A percentile compares a stretch with the other conserved stretches of the same genome.
These are phyloP conservation scores for Gynandropsis gynandra DNA, from an alignment of 345 rosid genomes.

Conservation along the genomic window DNA sequence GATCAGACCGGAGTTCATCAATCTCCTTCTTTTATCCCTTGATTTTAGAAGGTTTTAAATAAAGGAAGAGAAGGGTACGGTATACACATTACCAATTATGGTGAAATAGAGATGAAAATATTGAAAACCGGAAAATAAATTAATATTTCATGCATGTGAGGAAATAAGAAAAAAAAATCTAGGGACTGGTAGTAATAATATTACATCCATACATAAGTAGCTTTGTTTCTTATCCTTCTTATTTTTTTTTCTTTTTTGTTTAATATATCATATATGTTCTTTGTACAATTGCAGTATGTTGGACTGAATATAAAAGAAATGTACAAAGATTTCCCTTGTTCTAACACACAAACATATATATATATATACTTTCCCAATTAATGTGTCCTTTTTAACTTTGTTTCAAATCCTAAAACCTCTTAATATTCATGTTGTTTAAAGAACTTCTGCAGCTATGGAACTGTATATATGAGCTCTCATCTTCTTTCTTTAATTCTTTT, in stretches of 20 bases:
- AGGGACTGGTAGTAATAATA: background rate
- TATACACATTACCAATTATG: background rate
- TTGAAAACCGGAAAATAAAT: slow-evolving; percentile 19
- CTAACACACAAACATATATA: no score
- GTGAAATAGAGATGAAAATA: slow-evolving; percentile 4
- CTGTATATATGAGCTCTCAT: no score
- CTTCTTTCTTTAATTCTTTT: no score
- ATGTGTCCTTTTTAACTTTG: no score
- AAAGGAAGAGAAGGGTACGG: slow-evolving; percentile 9
- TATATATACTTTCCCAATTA: no score
- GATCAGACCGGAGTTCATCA: slow-evolving; percentile 55
- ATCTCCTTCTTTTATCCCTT: slow-evolving; percentile 56
- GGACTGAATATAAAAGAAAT: slow-evolving; percentile 18
- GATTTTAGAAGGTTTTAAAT: slow-evolving; percentile 1
- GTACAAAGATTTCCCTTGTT: slow-evolving; percentile 15
- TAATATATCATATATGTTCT: background rate
- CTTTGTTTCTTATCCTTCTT: slow-evolving; percentile 1
- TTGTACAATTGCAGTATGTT: slow-evolving; percentile 14
- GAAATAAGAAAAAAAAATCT: no score
- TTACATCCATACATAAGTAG: slow-evolving; percentile 8
- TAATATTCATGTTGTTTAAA: no score
- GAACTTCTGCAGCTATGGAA: no score
- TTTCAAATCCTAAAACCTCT: no score
- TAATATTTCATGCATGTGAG: slow-evolving; percentile 1
- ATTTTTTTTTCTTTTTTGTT: background rate